Evolutionary conservation across 495 filamentous ascomycete genomes (phyloP), one percentile per base, ranked within the genome.

Genomic region (Choiromyces venosus): DNA sequence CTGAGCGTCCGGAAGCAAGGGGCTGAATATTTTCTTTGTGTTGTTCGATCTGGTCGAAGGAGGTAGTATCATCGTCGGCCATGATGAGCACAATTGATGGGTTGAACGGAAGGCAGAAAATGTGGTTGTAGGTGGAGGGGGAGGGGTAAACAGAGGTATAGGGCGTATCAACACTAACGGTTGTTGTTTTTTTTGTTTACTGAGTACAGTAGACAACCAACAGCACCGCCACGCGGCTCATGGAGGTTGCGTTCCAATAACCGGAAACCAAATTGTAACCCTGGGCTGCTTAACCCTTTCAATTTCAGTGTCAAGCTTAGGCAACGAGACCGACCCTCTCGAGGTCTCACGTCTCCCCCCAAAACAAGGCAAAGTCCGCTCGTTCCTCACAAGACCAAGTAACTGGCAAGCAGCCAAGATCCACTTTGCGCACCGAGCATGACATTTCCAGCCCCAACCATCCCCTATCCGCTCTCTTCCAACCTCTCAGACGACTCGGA

Each of bases 1-100:
- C 95, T 39, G 94, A 97, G 70, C 95, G 89, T 44, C 95, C 95
- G 66, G 92, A 91, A 2, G 96, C 92, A 52, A 98, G 86, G 18
- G 94, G 90, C 81, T 97, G 93, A 61, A 98, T 96, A 81, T 99
- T 98, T 83, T 99, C 95, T 83, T 99, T 99, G 80, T 97, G 93
- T 64, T 86, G 87, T 82, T 99, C 95, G 84, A 99, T 98, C 74
- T 97, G 89, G 74, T 96, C 91, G 86, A 99, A 98, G 83, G 96
- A 88, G 80, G 97, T 92, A 25, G 78, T 74, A 38, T 78, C 40
- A 33, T 65, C 65, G 65, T 70, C 77, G 46, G 77, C 72, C 77
- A 79, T 79, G 29, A 52, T 73, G 35, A 71, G 33, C 14, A 35
- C 21, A 66, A 74, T 67, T 74, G 29, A 71, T 73, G 21, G 35